phyloP scores from a whole-genome alignment of 1,139 yeast species.

The Cylindricascospora bacillispora region DNA sequence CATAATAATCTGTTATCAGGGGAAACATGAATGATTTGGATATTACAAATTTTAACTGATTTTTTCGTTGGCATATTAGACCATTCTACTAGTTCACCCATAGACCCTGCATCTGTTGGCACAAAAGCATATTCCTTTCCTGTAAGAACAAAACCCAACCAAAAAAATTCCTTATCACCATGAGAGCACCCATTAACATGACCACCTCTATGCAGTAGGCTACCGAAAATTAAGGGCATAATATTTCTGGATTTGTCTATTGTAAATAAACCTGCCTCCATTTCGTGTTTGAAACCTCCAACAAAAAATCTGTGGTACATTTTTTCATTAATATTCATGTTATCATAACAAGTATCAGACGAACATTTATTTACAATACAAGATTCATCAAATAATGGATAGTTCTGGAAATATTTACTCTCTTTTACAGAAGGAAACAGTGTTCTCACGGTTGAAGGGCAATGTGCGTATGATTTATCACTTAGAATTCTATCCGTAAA shows the following conservation, averaged over 20 bases:
- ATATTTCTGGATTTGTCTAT: slow-evolving; percentile 34
- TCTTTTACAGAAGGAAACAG: slow-evolving; percentile 26
- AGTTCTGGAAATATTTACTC: slow-evolving; percentile 30
- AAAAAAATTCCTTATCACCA: slow-evolving; percentile 48
- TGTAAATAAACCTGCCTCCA: slow-evolving; percentile 45
- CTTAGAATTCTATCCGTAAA: slow-evolving; percentile 26
- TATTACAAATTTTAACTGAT: slow-evolving; percentile 4
- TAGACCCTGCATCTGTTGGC: slow-evolving; percentile 1
- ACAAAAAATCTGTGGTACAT: slow-evolving; percentile 22
- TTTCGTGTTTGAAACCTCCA: slow-evolving; percentile 31
- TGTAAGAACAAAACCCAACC: slow-evolving; percentile 32
- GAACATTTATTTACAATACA: slow-evolving; percentile 24
- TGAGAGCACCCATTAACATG: slow-evolving; percentile 22
- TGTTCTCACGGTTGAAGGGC: slow-evolving; percentile 26
- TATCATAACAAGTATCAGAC: slow-evolving; percentile 6
- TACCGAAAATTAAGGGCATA: slow-evolving; percentile 31
- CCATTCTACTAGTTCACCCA: neutral
- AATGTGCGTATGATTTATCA: slow-evolving; percentile 32
- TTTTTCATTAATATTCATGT: slow-evolving; percentile 4
- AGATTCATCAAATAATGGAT: slow-evolving; percentile 29
- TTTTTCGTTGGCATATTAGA: too few relatives aligned
- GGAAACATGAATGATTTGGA: slow-evolving; percentile 5
- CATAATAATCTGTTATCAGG: slow-evolving; percentile 3
- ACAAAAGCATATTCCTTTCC: slow-evolving; percentile 4
- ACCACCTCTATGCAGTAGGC: slow-evolving; percentile 27